Percentiles rank a stretch among this genome's conserved stretches.
Conservation (phyloP, 2,329 filamentous ascomycete genomes). For the Ceratocystis huliohia region DNA sequence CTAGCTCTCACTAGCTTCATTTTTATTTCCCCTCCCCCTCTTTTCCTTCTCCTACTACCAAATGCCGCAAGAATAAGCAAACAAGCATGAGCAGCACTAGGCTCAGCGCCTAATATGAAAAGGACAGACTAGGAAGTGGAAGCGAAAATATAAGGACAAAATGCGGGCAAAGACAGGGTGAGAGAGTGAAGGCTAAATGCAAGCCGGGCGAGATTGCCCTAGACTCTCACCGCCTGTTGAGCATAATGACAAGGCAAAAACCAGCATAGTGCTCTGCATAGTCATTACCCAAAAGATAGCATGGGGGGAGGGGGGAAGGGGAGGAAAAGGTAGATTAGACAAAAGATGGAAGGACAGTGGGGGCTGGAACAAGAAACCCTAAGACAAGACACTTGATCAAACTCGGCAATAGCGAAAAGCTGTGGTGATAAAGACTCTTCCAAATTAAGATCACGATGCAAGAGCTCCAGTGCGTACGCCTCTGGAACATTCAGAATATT, state of each 20-base stretch:
- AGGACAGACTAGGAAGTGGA: slow-evolving; percentile 1
- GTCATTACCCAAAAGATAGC: background rate
- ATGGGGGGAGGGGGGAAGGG: background rate
- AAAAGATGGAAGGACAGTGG: background rate
- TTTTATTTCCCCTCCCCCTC: background rate
- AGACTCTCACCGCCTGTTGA: slow-evolving; percentile 6
- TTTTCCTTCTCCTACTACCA: background rate
- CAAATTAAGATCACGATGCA: slow-evolving; percentile 2
- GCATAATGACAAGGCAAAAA: background rate
- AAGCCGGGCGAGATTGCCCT: background rate
- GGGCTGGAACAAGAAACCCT: background rate
- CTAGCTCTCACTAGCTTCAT: background rate
- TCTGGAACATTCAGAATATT: background rate
- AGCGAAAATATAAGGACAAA: background rate
- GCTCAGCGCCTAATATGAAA: background rate
- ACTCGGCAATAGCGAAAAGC: background rate
- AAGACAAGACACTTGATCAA: background rate
- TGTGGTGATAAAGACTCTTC: background rate
- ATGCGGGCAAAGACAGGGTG: background rate
- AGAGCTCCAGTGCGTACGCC: background rate
- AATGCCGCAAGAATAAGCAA: background rate
- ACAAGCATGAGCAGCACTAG: background rate
- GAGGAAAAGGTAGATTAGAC: background rate
- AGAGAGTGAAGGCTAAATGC: background rate
- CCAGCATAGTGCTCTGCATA: background rate